Evolutionary conservation across 2,329 filamentous ascomycete species (phyloP), one percentile per base, ranked within the genome.

Genomic region (Trichothecium sympodiale): DNA sequence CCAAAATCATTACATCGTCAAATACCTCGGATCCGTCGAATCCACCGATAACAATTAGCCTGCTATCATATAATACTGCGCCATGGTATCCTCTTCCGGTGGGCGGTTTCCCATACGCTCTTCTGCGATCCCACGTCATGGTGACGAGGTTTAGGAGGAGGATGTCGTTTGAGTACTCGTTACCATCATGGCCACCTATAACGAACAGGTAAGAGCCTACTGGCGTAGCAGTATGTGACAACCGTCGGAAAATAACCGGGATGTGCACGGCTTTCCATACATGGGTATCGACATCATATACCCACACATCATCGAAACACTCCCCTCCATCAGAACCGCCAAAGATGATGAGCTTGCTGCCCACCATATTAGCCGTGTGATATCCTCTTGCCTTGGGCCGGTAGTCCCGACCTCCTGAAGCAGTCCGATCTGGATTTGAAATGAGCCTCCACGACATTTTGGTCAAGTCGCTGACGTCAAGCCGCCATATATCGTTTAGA

Each of bases 231-330:
- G 78, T 80, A 51, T 83, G 78, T 17, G 74, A 79, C 34, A 83
- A 64, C 15, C 78, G 71, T 28, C 75, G 70, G 52, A 69, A 79
- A n/a, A 73, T 72, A 26, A 72, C 51, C 15, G 74, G 67, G 17
- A 80, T 76, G 38, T 61, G 53, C 37, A 80, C 77, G 6, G 61
- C 50, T 41, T 69, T 72, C 74, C 79, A 83, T 17, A 61, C 44
- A 39, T 70, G 64, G 28, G 64, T 67, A 34, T 82, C 77, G 5
- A 81, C 71, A 50, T 83, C 77, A 57, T 80, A 82, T 20, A 83
- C 71, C 78, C 78, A 83, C 29, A 83, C 77, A 48, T 83, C 78
- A 51, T 77, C 71, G 57, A 83, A 83, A 56, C 78, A 83, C 55
- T 82, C 77, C 35, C 74, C 75, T 43, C 78, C 78, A 51, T 83